phyloP scores from a whole-genome alignment of 371 early-diverging fungal species.

The Mucor velutinosus region DNA sequence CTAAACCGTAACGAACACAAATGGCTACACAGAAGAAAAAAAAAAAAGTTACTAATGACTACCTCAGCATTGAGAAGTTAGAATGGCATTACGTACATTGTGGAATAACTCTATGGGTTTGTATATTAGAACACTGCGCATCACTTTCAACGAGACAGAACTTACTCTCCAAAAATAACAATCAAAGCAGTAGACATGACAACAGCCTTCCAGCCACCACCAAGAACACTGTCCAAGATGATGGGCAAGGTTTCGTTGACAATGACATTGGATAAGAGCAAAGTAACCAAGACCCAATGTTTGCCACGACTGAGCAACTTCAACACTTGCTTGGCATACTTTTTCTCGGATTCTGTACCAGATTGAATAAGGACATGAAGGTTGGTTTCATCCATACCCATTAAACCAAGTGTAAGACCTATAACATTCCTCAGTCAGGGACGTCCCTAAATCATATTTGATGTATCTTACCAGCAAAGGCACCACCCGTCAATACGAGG shows the following conservation, averaged over 20 bases:
- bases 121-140: background rate
- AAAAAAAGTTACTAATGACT: background rate
- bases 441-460: too few species aligned
- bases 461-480: slow-evolving; percentile 24
- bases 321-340: slow-evolving; percentile 69
- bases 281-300: slow-evolving; percentile 87
- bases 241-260: slow-evolving; percentile 96
- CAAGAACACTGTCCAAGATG: slow-evolving; percentile 79
- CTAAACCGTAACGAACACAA: slow-evolving; percentile 74
- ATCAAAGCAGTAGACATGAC: slow-evolving; percentile 86
- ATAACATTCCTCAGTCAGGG: background rate
- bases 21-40: slow-evolving; percentile 45
- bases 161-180: slow-evolving; percentile 93
- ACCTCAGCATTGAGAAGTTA: background rate
- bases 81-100: slow-evolving; percentile 30
- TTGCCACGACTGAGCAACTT: slow-evolving; percentile 72
- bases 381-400: slow-evolving; percentile 77
- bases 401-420: slow-evolving; percentile 86
- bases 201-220: slow-evolving; percentile 86
- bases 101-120: slow-evolving; percentile 39
- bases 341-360: slow-evolving; percentile 66
- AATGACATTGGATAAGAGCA: slow-evolving; percentile 89
- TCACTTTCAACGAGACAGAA: background rate
- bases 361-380: slow-evolving; percentile 73
- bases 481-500: slow-evolving; percentile 28